Percentiles rank a stretch among this genome's conserved stretches.
Conservation (phyloP, 1,284 basidiomycete genomes). For the Ceratobasidium papillatum region DNA sequence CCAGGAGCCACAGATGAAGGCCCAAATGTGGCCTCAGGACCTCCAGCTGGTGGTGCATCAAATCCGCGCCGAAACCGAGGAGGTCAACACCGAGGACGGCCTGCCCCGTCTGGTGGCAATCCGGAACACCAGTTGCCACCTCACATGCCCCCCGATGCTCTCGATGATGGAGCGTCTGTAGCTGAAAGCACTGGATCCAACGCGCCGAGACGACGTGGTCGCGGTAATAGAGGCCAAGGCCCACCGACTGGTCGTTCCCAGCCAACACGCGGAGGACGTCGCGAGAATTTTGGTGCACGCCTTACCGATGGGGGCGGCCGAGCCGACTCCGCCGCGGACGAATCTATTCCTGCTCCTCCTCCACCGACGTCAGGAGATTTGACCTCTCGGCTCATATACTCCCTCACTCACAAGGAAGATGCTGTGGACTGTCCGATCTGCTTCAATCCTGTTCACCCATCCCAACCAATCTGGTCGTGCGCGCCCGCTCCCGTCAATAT, state of each 20-base stretch:
- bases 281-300: slow-evolving; percentile 37
- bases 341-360: not conserved
- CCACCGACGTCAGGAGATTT: slow-evolving; percentile 57
- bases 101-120: slow-evolving; percentile 10
- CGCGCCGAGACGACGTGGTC: slow-evolving; percentile 1
- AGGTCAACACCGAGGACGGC: slow-evolving; percentile 18
- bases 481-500: slow-evolving; percentile 60
- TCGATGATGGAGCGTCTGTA: slow-evolving; percentile 31
- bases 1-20: slow-evolving; percentile 14
- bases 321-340: not conserved
- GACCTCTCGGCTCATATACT: slow-evolving; percentile 70
- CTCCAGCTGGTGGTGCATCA: not conserved
- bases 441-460: slow-evolving; percentile 74
- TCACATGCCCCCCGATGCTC: slow-evolving; percentile 2
- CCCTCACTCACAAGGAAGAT: slow-evolving; percentile 59
- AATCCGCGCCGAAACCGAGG: slow-evolving; percentile 22
- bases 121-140: slow-evolving; percentile 29
- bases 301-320: slow-evolving; percentile 9
- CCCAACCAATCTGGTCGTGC: slow-evolving; percentile 81
- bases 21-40: not conserved
- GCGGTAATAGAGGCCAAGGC: slow-evolving; percentile 7
- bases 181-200: slow-evolving; percentile 27
- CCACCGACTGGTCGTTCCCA: not conserved
- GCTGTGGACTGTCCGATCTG: slow-evolving; percentile 78
- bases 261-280: slow-evolving; percentile 19